A percentile compares a stretch with the other conserved stretches of the same genome.
phyloP scores from a whole-genome alignment of 2,329 filamentous ascomycete species.

The Elsinoe perseae region DNA sequence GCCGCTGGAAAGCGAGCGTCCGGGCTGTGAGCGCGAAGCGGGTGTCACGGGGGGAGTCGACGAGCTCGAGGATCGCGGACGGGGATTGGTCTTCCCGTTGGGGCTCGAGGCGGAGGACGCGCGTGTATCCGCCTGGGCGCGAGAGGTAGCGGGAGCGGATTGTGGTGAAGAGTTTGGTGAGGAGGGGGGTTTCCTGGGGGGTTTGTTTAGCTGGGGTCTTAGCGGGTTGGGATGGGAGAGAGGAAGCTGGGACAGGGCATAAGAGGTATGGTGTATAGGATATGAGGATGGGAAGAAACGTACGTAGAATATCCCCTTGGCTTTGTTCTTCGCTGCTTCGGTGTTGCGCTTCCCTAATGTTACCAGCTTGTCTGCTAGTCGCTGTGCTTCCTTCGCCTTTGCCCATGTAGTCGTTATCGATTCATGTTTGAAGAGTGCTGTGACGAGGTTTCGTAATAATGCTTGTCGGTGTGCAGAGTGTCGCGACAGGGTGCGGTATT shows the following conservation, averaged over 20 bases:
- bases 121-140: conserved; percentile 87
- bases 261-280: not conserved
- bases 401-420: conserved; percentile 90
- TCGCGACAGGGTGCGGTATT: conserved; percentile 83
- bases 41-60: conserved; percentile 89
- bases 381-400: conserved; percentile 95
- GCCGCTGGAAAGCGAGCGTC: conserved; percentile 58
- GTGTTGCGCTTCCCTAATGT: conserved; percentile 91
- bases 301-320: conserved; percentile 73
- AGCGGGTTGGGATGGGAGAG: not conserved
- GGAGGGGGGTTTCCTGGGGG: conserved; percentile 55
- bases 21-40: conserved; percentile 90
- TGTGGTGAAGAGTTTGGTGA: conserved; percentile 83
- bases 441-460: conserved; percentile 90
- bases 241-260: not conserved
- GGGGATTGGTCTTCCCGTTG: conserved; percentile 79
- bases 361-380: conserved; percentile 87
- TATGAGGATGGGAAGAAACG: conserved; percentile 28
- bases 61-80: conserved; percentile 86
- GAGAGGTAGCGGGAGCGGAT: conserved; percentile 69
- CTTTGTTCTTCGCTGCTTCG: conserved; percentile 65
- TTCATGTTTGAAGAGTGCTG: conserved; percentile 87
- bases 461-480: conserved; percentile 82
- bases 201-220: not conserved
- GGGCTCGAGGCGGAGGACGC: conserved; percentile 85